These are phyloP conservation scores for Colletotrichum musae DNA, from an alignment of 2,329 filamentous ascomycete genomes.

Conservation along the genomic window DNA sequence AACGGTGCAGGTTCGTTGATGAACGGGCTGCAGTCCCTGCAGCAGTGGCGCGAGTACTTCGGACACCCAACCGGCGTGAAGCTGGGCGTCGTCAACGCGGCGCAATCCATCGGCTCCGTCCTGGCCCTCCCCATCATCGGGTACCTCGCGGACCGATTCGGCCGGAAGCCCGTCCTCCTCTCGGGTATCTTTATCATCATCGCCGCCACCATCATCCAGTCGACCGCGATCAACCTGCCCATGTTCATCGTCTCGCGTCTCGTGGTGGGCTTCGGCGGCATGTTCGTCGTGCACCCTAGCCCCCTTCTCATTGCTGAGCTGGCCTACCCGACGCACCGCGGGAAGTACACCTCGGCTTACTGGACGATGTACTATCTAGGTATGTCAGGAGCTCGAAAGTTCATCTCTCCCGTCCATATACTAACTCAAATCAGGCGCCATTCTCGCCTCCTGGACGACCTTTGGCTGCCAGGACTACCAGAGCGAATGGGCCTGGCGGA, in stretches of 20 bases:
- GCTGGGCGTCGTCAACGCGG: slow-evolving; percentile 57
- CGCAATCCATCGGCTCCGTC: slow-evolving; percentile 59
- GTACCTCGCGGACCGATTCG: slow-evolving; percentile 53
- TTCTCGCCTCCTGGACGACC: slow-evolving; percentile 41
- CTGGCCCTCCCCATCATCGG: slow-evolving; percentile 59
- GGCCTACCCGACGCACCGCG: slow-evolving; percentile 53
- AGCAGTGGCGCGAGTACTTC: slow-evolving; percentile 52
- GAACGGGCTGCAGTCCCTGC: slow-evolving; percentile 57
- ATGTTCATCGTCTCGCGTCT: slow-evolving; percentile 53
- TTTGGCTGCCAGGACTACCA: slow-evolving; percentile 37
- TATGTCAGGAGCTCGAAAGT: not conserved
- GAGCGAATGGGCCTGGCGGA: slow-evolving; percentile 30
- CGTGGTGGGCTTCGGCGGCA: slow-evolving; percentile 53
- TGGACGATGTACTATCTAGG: slow-evolving; percentile 52
- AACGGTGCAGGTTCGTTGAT: slow-evolving; percentile 50
- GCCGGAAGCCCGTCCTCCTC: slow-evolving; percentile 54
- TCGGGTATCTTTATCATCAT: slow-evolving; percentile 53
- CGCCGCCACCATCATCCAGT: slow-evolving; percentile 54
- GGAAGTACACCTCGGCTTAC: slow-evolving; percentile 51
- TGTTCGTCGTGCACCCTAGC: slow-evolving; percentile 56
- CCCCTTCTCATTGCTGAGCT: slow-evolving; percentile 53
- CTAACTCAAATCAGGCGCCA: slow-evolving; percentile 27
- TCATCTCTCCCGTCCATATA: not conserved
- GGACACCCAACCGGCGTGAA: slow-evolving; percentile 47
- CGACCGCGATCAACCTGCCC: slow-evolving; percentile 51